Conservation (phyloP, 306 rosid genomes). For the Glycine soja region DNA sequence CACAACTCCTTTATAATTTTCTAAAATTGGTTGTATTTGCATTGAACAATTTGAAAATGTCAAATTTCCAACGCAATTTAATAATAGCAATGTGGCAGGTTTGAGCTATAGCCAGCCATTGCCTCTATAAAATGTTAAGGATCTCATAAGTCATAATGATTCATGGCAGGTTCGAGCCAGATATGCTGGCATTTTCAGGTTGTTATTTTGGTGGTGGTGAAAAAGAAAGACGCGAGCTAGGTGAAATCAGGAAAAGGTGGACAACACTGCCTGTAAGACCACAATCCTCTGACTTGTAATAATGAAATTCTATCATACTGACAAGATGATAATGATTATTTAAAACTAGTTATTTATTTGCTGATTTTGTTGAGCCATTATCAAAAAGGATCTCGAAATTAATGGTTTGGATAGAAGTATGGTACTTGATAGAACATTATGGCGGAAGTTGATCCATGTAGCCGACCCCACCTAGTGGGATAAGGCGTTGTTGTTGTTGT, state of each 20-base stretch:
- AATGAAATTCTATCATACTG: not conserved
- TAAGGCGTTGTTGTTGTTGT: too few relatives aligned
- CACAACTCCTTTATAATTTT: conserved; percentile 15
- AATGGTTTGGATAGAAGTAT: too few relatives aligned
- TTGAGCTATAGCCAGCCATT: not conserved
- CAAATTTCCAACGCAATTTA: conserved; percentile 5
- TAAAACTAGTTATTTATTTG: too few relatives aligned
- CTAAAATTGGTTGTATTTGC: conserved; percentile 36
- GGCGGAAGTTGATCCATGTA: too few relatives aligned
- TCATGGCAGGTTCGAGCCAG: conserved; percentile 92
- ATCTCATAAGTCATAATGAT: conserved; percentile 52
- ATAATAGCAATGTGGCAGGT: conserved; percentile 32
- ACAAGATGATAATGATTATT: not conserved
- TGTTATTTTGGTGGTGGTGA: conserved; percentile 99
- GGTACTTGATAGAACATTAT: too few relatives aligned
- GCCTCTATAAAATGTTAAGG: conserved; percentile 12
- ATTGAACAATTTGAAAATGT: conserved; percentile 32
- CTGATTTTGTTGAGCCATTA: not conserved
- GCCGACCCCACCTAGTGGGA: too few relatives aligned
- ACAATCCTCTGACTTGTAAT: conserved; percentile 34
- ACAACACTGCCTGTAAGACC: conserved; percentile 92
- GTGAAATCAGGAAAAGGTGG: conserved; percentile 98
- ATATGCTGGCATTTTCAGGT: conserved; percentile 99
- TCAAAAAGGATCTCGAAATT: too few relatives aligned
- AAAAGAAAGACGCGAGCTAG: conserved; percentile 86